phyloP scores from a whole-genome alignment of 83 land plant species.

The Thuja plicata region DNA sequence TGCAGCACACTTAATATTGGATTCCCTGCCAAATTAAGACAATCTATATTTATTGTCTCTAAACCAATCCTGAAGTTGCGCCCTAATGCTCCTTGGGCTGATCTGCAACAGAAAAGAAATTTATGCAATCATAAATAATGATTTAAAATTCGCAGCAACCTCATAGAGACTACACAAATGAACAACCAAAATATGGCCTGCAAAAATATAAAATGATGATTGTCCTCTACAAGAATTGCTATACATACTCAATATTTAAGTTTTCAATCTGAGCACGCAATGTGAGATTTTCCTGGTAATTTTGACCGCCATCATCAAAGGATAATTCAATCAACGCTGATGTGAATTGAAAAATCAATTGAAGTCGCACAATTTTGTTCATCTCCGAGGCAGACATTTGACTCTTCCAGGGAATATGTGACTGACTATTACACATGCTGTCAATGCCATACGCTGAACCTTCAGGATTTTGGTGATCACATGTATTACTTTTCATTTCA shows the following conservation, averaged over 20 bases:
- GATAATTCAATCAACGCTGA: neutral
- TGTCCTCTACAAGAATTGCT: neutral
- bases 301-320: constrained; percentile 1
- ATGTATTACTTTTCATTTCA: neutral
- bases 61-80: neutral
- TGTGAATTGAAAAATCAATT: neutral
- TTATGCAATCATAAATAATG: neutral
- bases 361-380: neutral
- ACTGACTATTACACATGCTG: neutral
- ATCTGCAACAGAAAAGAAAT: constrained; percentile 9
- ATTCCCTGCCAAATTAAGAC: neutral
- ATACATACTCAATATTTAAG: constrained; percentile 8
- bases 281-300: constrained; percentile 1
- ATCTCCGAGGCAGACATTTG: neutral
- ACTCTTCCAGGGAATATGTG: neutral
- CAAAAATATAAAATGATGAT: neutral
- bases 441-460: neutral
- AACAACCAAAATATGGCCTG: neutral
- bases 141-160: neutral
- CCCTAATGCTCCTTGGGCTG: neutral
- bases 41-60: neutral
- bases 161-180: neutral
- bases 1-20: neutral
- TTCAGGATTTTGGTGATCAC: neutral
- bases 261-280: constrained; percentile 10